These are phyloP conservation scores for Paramecium primaurelia DNA, from an alignment of 73 alveolate species.

Conservation along the genomic window DNA sequence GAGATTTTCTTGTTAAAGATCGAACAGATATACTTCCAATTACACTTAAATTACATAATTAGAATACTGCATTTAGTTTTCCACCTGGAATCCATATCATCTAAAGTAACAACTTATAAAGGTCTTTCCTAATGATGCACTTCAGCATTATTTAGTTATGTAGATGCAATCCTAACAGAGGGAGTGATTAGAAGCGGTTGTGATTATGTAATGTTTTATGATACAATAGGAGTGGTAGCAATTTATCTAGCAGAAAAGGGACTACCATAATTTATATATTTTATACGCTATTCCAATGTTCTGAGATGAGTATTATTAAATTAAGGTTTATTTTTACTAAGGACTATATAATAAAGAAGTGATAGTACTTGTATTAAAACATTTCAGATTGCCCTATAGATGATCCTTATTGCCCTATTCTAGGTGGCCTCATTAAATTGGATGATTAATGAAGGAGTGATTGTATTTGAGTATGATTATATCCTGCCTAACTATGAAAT, in stretches of 20 bases:
- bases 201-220: neutral
- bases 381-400: neutral
- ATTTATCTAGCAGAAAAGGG: neutral
- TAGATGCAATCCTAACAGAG: neutral
- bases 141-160: neutral
- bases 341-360: neutral
- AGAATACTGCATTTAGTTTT: neutral
- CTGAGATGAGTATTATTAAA: neutral
- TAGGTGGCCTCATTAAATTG: neutral
- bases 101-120: neutral
- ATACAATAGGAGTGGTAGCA: neutral
- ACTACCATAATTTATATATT: neutral
- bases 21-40: neutral
- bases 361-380: neutral
- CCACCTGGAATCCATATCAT: conserved; percentile 34
- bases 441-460: neutral
- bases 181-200: neutral
- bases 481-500: neutral
- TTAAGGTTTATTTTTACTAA: neutral
- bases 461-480: neutral
- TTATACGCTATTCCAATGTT: neutral
- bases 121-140: conserved; percentile 33
- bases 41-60: neutral
- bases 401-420: neutral
- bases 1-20: neutral